Conservation (phyloP, 2,329 filamentous ascomycete species). For the Helicocarpus griseus region DNA sequence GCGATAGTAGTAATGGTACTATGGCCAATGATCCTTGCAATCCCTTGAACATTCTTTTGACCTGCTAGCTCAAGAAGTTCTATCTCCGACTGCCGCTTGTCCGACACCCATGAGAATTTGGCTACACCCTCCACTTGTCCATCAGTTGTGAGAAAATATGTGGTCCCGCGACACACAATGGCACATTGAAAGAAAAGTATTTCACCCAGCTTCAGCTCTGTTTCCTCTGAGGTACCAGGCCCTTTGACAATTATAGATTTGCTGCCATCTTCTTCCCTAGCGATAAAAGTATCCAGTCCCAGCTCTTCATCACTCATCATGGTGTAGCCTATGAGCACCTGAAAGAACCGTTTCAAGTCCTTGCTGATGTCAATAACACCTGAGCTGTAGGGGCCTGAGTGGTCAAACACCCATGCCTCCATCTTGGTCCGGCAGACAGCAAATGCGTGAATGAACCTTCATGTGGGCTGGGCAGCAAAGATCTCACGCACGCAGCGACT, state of each 20-base stretch:
- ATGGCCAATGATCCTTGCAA: constrained; percentile 18
- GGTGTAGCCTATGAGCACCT: constrained; percentile 19
- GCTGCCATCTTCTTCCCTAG: constrained; percentile 10
- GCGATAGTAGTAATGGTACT: constrained; percentile 18
- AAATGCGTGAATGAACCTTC: constrained; percentile 24
- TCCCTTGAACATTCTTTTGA: constrained; percentile 17
- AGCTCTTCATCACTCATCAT: constrained; percentile 25
- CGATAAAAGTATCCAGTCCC: constrained; percentile 20
- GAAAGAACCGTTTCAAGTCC: constrained; percentile 21
- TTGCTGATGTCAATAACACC: constrained; percentile 22
- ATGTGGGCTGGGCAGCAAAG: constrained; percentile 21
- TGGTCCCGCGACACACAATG: constrained; percentile 16
- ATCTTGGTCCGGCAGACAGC: constrained; percentile 16
- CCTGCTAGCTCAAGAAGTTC: constrained; percentile 16
- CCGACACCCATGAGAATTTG: constrained; percentile 22
- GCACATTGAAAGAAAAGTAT: constrained; percentile 5
- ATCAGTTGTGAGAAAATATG: constrained; percentile 13
- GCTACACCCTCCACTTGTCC: constrained; percentile 16
- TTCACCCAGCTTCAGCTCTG: constrained; percentile 4
- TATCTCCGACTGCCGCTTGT: constrained; percentile 17
- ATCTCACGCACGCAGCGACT: constrained; percentile 14
- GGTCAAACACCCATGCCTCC: constrained; percentile 26
- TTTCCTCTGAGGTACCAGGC: constrained; percentile 4
- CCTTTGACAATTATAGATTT: constrained; percentile 8
- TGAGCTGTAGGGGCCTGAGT: constrained; percentile 23